Evolutionary conservation across 805 yeast genomes (phyloP).

Genomic region (Starmerella stellata): DNA sequence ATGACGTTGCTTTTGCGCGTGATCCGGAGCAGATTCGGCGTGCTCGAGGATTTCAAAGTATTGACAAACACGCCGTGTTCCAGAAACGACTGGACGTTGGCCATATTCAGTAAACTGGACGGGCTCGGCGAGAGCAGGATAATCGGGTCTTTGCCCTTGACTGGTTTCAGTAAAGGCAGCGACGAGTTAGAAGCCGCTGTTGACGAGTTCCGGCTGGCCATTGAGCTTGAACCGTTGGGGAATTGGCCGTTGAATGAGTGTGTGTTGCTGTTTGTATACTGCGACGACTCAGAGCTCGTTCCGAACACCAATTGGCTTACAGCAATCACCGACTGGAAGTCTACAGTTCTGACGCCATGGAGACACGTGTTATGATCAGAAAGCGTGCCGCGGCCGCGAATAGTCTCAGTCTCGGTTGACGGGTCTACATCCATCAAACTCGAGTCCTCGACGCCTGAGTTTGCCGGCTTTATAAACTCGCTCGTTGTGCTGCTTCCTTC

Average conservation of each 20-base stretch:
- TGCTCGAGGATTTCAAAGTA: slow-evolving; percentile 22
- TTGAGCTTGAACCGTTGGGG: background rate
- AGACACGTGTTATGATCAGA: slow-evolving; percentile 29
- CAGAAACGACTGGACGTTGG: slow-evolving; percentile 48
- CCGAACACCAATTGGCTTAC: slow-evolving; percentile 22
- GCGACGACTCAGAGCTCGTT: background rate
- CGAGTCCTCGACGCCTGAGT: slow-evolving; percentile 7
- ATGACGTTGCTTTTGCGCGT: slow-evolving; percentile 39
- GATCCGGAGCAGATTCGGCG: slow-evolving; percentile 31
- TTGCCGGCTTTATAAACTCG: slow-evolving; percentile 29
- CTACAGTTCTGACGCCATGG: slow-evolving; percentile 24
- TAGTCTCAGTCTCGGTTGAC: slow-evolving; percentile 1
- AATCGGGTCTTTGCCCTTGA: slow-evolving; percentile 38
- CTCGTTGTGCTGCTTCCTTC: slow-evolving; percentile 48
- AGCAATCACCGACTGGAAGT: slow-evolving; percentile 23
- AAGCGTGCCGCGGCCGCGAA: slow-evolving; percentile 14
- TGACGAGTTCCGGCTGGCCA: background rate
- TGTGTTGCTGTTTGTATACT: background rate
- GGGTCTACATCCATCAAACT: slow-evolving; percentile 4
- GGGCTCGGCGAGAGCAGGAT: slow-evolving; percentile 66
- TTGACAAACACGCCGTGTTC: slow-evolving; percentile 56
- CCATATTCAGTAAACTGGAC: slow-evolving; percentile 46
- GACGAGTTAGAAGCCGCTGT: slow-evolving; percentile 3
- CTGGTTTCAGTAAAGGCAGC: slow-evolving; percentile 14
- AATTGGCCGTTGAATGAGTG: background rate